Base-by-base conservation (phyloP, 1,284 basidiomycete species). In the Ustilago tritici region DNA sequence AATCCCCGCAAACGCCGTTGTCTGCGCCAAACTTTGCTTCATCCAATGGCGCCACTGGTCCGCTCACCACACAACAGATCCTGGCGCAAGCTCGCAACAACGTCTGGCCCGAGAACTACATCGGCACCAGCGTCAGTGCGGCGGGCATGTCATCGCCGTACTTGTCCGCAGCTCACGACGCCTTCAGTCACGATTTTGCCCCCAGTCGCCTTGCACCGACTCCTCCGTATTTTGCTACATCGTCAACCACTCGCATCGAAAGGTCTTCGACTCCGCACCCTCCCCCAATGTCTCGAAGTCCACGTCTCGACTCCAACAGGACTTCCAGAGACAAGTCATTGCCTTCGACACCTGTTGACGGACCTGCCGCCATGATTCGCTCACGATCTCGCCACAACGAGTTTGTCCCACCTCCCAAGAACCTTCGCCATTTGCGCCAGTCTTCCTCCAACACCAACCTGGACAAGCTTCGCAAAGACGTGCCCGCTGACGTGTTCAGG, bases 61-160 rank as follows among this genome's bases (percentile, higher is more conserved):
- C 69, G 7, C 61, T 78, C 12, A 78, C 76, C 8, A 78, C 76
- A 23, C 67, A 74, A 43, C 76, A 78, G 62, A 65, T 78, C 34
- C 63, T 74, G 2, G 76, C 67, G 2, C 76, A 78, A 32, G 71
- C 76, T 12, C 57, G 67, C 32, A 66, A 38, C 68, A 78, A 78
- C 43, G 64, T 77, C 11, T 72, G 75, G 76, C 70, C 70, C 12
- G 70, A 73, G 36, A 73, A 69, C 41, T 70, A 61, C 70, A 66
- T 67, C 36, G 70, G 66, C 49, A 65, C 31, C 35, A 38, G 68
- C 7, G 73, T 76, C 61, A 70, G 73, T 31, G 61, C 73, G 6
- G 68, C 68, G 11, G 73, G 67, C 38, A 36, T 70, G 61, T 64
- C 73, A 9, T 70, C 65, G 9, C 68, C 73, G 4, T 70, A 61